Evolutionary conservation across 2,329 filamentous ascomycete species (phyloP).

Genomic region (Phyllosticta citriasiana): DNA sequence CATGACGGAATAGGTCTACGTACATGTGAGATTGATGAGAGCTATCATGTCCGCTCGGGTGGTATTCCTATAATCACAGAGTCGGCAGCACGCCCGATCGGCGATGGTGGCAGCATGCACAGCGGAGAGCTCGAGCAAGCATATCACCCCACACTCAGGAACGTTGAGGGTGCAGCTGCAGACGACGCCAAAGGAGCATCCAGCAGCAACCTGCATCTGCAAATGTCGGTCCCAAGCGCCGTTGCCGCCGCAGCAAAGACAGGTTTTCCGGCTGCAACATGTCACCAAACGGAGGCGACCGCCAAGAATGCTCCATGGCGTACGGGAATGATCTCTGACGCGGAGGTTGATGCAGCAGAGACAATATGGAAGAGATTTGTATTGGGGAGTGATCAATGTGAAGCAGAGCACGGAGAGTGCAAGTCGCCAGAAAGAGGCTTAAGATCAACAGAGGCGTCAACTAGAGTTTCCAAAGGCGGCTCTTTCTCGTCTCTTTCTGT

Average conservation of each 20-base stretch:
- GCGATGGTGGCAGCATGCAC: background rate
- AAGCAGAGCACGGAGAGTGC: background rate
- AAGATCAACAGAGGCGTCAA: background rate
- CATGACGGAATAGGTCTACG: background rate
- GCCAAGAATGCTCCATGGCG: background rate
- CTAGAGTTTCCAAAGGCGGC: background rate
- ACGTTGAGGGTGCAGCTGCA: background rate
- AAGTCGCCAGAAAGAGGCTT: slow-evolving; percentile 3
- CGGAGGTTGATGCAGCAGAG: slow-evolving; percentile 15
- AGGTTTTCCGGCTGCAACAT: background rate
- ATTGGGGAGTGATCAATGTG: slow-evolving; percentile 16
- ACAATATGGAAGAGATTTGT: slow-evolving; percentile 25
- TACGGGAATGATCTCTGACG: slow-evolving; percentile 6
- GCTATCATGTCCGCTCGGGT: background rate
- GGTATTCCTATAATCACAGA: background rate
- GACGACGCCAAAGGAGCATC: background rate
- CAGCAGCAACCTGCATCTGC: slow-evolving; percentile 2
- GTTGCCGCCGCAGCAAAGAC: background rate
- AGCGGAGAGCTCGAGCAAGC: background rate
- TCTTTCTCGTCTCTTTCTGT: slow-evolving; percentile 2
- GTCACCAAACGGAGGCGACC: background rate
- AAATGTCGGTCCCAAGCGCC: background rate
- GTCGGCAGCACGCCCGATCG: slow-evolving; percentile 4
- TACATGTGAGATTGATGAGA: background rate
- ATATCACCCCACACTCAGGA: background rate